A percentile compares a stretch with the other conserved stretches of the same genome.
phyloP scores from a whole-genome alignment of 1,284 basidiomycete genomes.

The Cutaneotrichosporon sp. region DNA sequence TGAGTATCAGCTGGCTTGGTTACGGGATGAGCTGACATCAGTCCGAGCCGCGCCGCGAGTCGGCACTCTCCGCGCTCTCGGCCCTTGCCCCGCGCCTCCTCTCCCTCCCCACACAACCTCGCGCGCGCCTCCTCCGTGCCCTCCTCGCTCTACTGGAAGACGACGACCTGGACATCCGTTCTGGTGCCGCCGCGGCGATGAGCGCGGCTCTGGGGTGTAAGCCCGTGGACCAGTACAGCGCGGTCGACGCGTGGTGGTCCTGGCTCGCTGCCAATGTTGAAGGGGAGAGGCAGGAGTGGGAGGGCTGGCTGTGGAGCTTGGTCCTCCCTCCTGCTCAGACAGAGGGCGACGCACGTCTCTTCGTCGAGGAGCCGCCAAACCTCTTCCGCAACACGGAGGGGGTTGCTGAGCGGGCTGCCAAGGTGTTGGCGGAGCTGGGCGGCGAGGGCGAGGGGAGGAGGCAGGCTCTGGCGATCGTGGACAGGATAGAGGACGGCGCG shows the following conservation, averaged over 20 bases:
- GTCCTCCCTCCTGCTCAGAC: neutral
- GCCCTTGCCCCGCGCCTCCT: conserved; percentile 17
- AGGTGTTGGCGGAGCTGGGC: conserved; percentile 13
- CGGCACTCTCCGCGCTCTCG: conserved; percentile 31
- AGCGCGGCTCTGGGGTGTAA: conserved; percentile 20
- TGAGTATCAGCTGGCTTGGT: neutral
- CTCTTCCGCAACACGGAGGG: conserved; percentile 45
- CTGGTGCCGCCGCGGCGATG: conserved; percentile 33
- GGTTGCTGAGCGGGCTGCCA: conserved; percentile 32
- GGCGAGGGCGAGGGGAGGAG: no score
- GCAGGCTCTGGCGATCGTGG: neutral
- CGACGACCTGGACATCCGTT: conserved; percentile 47
- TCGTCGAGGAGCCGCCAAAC: conserved; percentile 50
- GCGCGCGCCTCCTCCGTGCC: conserved; percentile 18
- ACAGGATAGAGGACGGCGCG: neutral
- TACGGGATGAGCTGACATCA: conserved; percentile 20
- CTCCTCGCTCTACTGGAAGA: conserved; percentile 43
- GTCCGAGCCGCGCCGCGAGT: conserved; percentile 37
- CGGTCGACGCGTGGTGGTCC: conserved; percentile 39
- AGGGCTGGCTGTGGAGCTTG: conserved; percentile 29
- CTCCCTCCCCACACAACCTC: conserved; percentile 16
- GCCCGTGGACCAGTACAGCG: conserved; percentile 30
- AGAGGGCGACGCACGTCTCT: conserved; percentile 33
- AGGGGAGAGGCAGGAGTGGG: conserved; percentile 23
- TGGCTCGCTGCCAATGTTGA: conserved; percentile 25